phyloP scores from a whole-genome alignment of 345 rosid species.

The Populus davidiana region DNA sequence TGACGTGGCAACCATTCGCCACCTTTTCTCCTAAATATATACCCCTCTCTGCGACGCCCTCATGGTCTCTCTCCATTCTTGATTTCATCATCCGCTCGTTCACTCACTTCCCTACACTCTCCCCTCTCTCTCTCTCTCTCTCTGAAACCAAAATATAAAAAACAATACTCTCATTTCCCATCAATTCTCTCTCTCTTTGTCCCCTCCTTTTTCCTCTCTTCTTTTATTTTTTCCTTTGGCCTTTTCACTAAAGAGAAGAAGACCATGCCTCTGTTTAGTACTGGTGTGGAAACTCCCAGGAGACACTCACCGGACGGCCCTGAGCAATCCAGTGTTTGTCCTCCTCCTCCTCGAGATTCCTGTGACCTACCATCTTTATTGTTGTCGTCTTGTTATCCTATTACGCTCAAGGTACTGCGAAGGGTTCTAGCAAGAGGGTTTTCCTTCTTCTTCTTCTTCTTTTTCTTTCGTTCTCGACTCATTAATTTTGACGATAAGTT shows the following conservation, averaged over 20 bases:
- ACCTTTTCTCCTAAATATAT: slow-evolving; percentile 35
- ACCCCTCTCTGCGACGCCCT: slow-evolving; percentile 8
- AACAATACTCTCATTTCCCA: not conserved
- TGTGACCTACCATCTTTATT: slow-evolving; percentile 46
- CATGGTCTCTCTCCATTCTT: slow-evolving; percentile 2
- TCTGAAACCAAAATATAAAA: not conserved
- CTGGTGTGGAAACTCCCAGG: slow-evolving; percentile 28
- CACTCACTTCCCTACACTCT: not conserved
- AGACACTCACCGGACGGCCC: slow-evolving; percentile 30
- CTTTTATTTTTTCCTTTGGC: not conserved
- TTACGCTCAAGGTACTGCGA: slow-evolving; percentile 65
- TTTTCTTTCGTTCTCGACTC: not conserved
- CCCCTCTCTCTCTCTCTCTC: not conserved
- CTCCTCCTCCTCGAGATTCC: slow-evolving; percentile 38
- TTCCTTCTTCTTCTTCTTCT: not conserved
- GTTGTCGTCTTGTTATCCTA: slow-evolving; percentile 58
- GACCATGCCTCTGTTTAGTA: slow-evolving; percentile 36
- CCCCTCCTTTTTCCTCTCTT: not conserved
- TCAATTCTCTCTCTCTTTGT: not conserved
- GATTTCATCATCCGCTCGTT: not conserved
- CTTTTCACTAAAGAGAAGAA: not conserved
- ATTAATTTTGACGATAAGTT: slow-evolving; percentile 18
- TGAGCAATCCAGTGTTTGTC: slow-evolving; percentile 25
- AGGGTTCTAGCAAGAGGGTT: not conserved
- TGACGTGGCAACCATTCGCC: slow-evolving; percentile 62